phyloP scores from a whole-genome alignment of 441 rosid species.

The Breynia disticha region DNA sequence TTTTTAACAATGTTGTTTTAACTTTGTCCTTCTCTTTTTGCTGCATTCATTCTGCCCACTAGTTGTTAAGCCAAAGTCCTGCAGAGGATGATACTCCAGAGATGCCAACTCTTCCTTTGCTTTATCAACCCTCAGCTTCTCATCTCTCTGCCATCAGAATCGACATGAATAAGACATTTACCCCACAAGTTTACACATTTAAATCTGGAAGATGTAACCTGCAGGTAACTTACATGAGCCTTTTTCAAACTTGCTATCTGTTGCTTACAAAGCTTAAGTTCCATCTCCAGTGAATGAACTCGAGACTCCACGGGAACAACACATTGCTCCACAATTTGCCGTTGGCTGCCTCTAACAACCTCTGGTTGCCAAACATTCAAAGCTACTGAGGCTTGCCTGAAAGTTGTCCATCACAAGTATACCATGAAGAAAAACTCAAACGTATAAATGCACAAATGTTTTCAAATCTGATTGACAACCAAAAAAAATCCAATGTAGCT shows the following conservation, averaged over 20 bases:
- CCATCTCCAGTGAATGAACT: constrained; percentile 61
- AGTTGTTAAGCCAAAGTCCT: constrained; percentile 24
- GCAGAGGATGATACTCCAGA: constrained; percentile 67
- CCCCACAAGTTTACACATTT: background rate
- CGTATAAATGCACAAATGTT: background rate
- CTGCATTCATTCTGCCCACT: constrained; percentile 16
- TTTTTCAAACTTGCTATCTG: constrained; percentile 43
- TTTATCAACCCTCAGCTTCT: constrained; percentile 33
- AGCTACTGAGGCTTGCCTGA: constrained; percentile 87
- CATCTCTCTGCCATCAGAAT: constrained; percentile 39
- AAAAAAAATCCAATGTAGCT: background rate
- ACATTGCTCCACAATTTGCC: constrained; percentile 65
- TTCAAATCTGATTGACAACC: background rate
- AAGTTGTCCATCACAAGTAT: background rate
- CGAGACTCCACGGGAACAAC: constrained; percentile 56
- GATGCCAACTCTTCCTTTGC: constrained; percentile 53
- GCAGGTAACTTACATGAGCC: constrained; percentile 43
- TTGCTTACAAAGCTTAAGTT: constrained; percentile 64
- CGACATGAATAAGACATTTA: constrained; percentile 2
- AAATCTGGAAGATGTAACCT: background rate
- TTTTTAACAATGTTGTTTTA: constrained; percentile 23
- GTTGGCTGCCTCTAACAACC: constrained; percentile 53
- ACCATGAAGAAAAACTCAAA: background rate
- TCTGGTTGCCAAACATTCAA: constrained; percentile 91
- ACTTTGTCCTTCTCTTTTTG: constrained; percentile 33